Percentiles rank a stretch among this genome's conserved stretches.
Evolutionary conservation across 306 rosid species (phyloP).

Genomic region (Vigna mungo): DNA sequence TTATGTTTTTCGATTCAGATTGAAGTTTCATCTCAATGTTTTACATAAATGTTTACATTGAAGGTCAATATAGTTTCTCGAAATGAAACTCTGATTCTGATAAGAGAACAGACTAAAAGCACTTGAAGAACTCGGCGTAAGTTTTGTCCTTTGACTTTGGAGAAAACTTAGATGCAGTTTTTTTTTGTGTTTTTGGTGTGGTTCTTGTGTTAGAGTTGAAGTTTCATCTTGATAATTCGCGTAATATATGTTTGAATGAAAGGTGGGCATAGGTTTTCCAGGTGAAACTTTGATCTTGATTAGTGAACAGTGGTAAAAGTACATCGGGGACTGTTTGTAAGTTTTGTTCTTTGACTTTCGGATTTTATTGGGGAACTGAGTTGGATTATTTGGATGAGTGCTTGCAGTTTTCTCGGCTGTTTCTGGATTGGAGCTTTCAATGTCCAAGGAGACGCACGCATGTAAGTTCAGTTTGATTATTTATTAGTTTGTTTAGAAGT

Average conservation of each 20-base stretch:
- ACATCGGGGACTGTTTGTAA: not conserved
- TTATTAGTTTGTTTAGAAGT: constrained; percentile 25
- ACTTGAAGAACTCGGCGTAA: not conserved
- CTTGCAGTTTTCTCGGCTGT: constrained; percentile 96
- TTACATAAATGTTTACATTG: not conserved
- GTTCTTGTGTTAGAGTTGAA: not conserved
- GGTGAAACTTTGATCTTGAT: not conserved
- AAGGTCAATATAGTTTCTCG: not conserved
- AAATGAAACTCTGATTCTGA: not conserved
- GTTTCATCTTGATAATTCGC: not conserved
- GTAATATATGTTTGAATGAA: not conserved
- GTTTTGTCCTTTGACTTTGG: constrained; percentile 5
- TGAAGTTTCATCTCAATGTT: not conserved
- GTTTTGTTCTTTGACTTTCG: constrained; percentile 13
- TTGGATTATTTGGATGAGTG: constrained; percentile 47
- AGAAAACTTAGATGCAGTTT: not conserved
- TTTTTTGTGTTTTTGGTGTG: not conserved
- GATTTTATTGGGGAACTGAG: constrained; percentile 19
- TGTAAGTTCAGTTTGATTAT: constrained; percentile 58
- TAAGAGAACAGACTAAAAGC: not conserved
- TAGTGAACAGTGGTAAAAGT: not conserved
- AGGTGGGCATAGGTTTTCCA: not conserved
- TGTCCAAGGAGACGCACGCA: constrained; percentile 74
- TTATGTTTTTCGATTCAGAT: not conserved
- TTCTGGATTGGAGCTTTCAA: constrained; percentile 92